phyloP scores from a whole-genome alignment of 768 basidiomycete genomes.

The Tylopilus cervinicoccineus region DNA sequence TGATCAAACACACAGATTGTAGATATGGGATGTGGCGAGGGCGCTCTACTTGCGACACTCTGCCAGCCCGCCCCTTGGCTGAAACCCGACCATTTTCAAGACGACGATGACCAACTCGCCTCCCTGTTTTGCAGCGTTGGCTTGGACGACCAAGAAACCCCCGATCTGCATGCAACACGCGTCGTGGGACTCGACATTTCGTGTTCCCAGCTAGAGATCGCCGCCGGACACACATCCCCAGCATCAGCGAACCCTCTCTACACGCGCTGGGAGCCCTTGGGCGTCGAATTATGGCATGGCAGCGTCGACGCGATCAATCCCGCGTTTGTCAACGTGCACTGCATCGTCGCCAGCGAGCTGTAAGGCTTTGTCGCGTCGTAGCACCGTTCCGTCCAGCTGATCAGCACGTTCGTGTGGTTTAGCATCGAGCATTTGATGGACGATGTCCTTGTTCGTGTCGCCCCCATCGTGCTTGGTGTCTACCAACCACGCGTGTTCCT shows the following conservation, averaged over 20 bases:
- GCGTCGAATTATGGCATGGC: conserved; percentile 70
- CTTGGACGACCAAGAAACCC: conserved; percentile 37
- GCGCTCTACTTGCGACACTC: conserved; percentile 64
- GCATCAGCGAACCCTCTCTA: conserved; percentile 29
- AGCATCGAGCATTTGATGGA: conserved; percentile 80
- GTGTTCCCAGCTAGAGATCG: conserved; percentile 48
- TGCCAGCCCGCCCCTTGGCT: conserved; percentile 76
- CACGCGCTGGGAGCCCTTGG: conserved; percentile 65
- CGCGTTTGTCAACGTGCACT: conserved; percentile 59
- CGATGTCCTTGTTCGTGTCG: conserved; percentile 55
- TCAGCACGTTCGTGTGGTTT: conserved; percentile 4
- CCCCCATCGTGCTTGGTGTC: conserved; percentile 67
- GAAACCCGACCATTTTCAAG: conserved; percentile 23
- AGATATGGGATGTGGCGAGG: conserved; percentile 85
- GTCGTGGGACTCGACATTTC: conserved; percentile 72
- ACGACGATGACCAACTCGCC: conserved; percentile 18
- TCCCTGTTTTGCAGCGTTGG: conserved; percentile 22
- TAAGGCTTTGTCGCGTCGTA: conserved; percentile 34
- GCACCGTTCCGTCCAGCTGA: conserved; percentile 4
- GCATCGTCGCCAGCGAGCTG: conserved; percentile 81
- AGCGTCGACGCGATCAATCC: conserved; percentile 65
- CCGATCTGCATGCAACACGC: conserved; percentile 54
- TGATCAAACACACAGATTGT: conserved; percentile 47
- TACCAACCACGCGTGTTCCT: conserved; percentile 75
- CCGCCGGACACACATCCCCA: conserved; percentile 46